Evolutionary conservation across 2,329 filamentous ascomycete species (phyloP).

Genomic region (Exophiala xenobiotica): DNA sequence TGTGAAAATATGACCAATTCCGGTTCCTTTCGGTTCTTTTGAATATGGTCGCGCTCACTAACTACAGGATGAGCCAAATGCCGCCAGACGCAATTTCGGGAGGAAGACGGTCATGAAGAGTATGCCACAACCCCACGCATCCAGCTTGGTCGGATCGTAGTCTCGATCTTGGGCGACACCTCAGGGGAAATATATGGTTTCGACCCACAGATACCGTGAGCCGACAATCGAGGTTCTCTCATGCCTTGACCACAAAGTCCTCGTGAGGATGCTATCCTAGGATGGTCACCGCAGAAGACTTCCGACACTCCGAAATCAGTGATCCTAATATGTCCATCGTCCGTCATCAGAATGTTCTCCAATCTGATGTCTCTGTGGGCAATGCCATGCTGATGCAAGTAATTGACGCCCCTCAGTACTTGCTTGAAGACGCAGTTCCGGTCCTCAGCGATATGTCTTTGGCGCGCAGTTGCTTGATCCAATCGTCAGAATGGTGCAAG

Average conservation of each 20-base stretch:
- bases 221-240: conserved; percentile 64
- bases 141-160: conserved; percentile 75
- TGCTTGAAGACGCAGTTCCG: conserved; percentile 88
- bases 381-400: conserved; percentile 79
- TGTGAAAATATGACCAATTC: too few relatives aligned
- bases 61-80: too few relatives aligned
- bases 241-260: conserved; percentile 74
- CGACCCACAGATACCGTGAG: conserved; percentile 80
- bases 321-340: conserved; percentile 81
- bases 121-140: conserved; percentile 83
- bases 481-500: too few relatives aligned
- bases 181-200: conserved; percentile 86
- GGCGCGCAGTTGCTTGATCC: too few relatives aligned
- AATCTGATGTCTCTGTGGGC: conserved; percentile 89
- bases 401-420: conserved; percentile 75
- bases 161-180: conserved; percentile 66
- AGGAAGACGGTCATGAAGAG: conserved; percentile 77
- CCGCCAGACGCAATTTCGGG: too few relatives aligned
- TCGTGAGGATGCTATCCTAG: conserved; percentile 69
- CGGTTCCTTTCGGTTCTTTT: too few relatives aligned
- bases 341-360: conserved; percentile 78
- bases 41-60: too few relatives aligned
- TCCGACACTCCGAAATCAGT: conserved; percentile 90
- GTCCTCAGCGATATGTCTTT: too few relatives aligned
- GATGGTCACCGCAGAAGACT: conserved; percentile 79